phyloP scores from a whole-genome alignment of 2,329 filamentous ascomycete genomes.

The Claviceps spartinae region DNA sequence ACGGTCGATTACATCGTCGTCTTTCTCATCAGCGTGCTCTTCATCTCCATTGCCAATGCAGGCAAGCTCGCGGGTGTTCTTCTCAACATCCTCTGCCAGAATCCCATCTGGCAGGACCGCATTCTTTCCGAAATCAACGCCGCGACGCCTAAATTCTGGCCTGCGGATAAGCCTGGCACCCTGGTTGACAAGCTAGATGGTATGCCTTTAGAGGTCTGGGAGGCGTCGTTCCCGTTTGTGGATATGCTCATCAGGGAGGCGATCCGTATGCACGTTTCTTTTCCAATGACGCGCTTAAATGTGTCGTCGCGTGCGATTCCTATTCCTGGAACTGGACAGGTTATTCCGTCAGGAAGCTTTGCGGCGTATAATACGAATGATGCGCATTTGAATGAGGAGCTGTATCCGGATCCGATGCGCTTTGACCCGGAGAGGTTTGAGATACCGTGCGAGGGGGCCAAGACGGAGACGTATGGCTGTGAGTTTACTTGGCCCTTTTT shows the following conservation, averaged over 20 bases:
- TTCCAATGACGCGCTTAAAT: constrained; percentile 3
- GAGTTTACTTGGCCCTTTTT: not conserved
- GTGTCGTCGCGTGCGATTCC: not conserved
- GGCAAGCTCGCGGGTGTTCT: not conserved
- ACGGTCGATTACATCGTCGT: not conserved
- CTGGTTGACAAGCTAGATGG: constrained; percentile 7
- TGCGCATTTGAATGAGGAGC: constrained; percentile 10
- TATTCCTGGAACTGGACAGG: constrained; percentile 6
- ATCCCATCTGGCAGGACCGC: not conserved
- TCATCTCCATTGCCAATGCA: not conserved
- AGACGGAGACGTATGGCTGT: constrained; percentile 4
- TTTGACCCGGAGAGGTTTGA: constrained; percentile 10
- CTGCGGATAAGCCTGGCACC: not conserved
- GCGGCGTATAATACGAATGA: constrained; percentile 13
- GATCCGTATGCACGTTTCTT: constrained; percentile 9
- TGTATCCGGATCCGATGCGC: constrained; percentile 10
- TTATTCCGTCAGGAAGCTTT: constrained; percentile 12
- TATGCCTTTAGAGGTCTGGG: constrained; percentile 7
- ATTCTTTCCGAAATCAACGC: not conserved
- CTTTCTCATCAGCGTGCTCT: not conserved
- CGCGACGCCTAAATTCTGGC: not conserved
- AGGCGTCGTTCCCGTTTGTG: constrained; percentile 7
- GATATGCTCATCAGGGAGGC: constrained; percentile 8
- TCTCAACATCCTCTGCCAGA: not conserved
- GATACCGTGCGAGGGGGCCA: constrained; percentile 3